phyloP scores from a whole-genome alignment of 176 grass and related monocot species.

The Oryza officinalis region DNA sequence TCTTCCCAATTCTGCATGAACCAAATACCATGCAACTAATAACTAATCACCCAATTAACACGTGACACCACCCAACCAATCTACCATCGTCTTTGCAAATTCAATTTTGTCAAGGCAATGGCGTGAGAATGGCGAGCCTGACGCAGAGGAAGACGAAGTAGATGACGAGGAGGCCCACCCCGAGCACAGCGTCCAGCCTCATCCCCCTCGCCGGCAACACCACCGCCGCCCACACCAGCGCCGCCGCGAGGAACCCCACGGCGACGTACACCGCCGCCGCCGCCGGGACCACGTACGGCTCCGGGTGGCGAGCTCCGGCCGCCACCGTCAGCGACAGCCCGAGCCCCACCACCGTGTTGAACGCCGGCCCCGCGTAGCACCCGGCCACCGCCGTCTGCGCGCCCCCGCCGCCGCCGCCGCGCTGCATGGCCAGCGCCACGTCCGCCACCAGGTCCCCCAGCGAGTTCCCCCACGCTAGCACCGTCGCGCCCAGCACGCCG shows the following conservation, averaged over 20 bases:
- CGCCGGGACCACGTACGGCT: constrained; percentile 42
- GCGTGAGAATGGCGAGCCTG: constrained; percentile 7
- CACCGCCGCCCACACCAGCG: constrained; percentile 56
- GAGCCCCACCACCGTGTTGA: constrained; percentile 70
- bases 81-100: not conserved
- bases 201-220: constrained; percentile 60
- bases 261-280: constrained; percentile 50
- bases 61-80: not conserved
- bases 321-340: constrained; percentile 65
- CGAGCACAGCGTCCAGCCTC: constrained; percentile 58
- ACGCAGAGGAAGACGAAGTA: constrained; percentile 61
- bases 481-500: constrained; percentile 59
- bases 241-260: constrained; percentile 57
- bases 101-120: not conserved
- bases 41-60: not conserved
- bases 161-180: constrained; percentile 52
- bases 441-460: constrained; percentile 68
- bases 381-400: constrained; percentile 62
- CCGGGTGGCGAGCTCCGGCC: constrained; percentile 35
- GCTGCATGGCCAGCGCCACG: constrained; percentile 59
- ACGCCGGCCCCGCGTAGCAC: constrained; percentile 70
- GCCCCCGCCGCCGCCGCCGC: constrained; percentile 24
- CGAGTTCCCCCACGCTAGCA: constrained; percentile 89
- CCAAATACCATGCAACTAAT: not conserved
- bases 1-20: not conserved